phyloP scores from a whole-genome alignment of 2,329 filamentous ascomycete species.

The Mariannaea elegans region DNA sequence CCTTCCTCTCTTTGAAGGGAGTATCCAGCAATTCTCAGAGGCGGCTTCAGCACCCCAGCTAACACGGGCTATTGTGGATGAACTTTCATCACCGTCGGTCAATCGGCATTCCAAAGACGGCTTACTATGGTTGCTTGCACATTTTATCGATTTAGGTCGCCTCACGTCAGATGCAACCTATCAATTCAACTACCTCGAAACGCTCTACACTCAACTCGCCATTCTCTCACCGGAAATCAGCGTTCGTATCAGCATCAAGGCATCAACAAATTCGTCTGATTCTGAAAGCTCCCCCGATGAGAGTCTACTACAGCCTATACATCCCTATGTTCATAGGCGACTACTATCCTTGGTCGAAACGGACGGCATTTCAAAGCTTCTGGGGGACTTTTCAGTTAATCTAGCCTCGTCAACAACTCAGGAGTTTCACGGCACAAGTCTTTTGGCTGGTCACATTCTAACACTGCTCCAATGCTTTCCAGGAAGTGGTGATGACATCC shows the following conservation, averaged over 20 bases:
- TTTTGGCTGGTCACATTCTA: slow-evolving; percentile 86
- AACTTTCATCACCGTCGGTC: slow-evolving; percentile 42
- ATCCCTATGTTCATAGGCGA: slow-evolving; percentile 70
- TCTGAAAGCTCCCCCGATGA: slow-evolving; percentile 28
- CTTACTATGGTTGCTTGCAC: slow-evolving; percentile 72
- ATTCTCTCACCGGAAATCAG: slow-evolving; percentile 61
- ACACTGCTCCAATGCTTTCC: slow-evolving; percentile 89
- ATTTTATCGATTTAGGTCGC: slow-evolving; percentile 68
- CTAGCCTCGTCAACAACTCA: slow-evolving; percentile 42
- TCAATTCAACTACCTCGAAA: slow-evolving; percentile 56
- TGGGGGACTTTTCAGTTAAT: slow-evolving; percentile 46
- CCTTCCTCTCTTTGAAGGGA: slow-evolving; percentile 53
- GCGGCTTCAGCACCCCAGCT: slow-evolving; percentile 52
- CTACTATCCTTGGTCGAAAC: slow-evolving; percentile 78
- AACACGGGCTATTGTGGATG: slow-evolving; percentile 51
- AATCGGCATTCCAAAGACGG: slow-evolving; percentile 46
- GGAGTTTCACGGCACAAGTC: slow-evolving; percentile 59
- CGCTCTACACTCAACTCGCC: slow-evolving; percentile 64
- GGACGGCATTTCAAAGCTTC: slow-evolving; percentile 69
- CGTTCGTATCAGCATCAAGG: slow-evolving; percentile 48
- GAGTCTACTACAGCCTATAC: slow-evolving; percentile 44
- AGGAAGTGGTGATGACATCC: slow-evolving; percentile 82
- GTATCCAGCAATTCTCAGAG: slow-evolving; percentile 47
- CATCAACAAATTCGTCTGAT: slow-evolving; percentile 11
- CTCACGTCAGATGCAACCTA: slow-evolving; percentile 46